These are phyloP conservation scores for Penicillium sp. DNA, from an alignment of 2,329 filamentous ascomycete species.

Conservation along the genomic window DNA sequence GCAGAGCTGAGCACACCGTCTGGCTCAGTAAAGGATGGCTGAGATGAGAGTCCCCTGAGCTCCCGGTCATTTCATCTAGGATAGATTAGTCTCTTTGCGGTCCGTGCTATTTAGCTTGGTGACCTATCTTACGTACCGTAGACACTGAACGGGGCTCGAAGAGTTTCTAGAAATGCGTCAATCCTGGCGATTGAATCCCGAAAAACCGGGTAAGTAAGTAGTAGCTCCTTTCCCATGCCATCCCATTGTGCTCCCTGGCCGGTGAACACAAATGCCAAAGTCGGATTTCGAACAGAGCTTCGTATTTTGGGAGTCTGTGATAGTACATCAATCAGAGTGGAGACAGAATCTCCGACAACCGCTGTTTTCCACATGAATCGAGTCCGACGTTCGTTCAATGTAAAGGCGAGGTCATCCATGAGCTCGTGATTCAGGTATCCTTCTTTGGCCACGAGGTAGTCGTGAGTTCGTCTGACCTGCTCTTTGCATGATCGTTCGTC, in stretches of 20 bases:
- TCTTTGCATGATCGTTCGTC: conserved; percentile 19
- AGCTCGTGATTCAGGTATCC: conserved; percentile 2
- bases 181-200: neutral
- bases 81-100: neutral
- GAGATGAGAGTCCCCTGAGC: neutral
- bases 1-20: conserved; percentile 23
- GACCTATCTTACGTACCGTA: neutral
- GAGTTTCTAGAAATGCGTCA: neutral
- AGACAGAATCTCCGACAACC: conserved; percentile 2
- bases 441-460: conserved; percentile 7
- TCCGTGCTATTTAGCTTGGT: neutral
- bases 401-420: conserved; percentile 21
- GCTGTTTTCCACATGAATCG: conserved; percentile 19
- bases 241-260: conserved; percentile 26
- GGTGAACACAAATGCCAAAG: conserved; percentile 14
- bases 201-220: conserved; percentile 1
- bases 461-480: conserved; percentile 8
- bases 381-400: conserved; percentile 21
- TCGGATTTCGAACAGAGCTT: neutral
- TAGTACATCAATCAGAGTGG: neutral
- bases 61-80: neutral
- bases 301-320: neutral
- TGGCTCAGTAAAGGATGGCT: conserved; percentile 13
- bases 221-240: conserved; percentile 17
- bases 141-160: neutral